Conservation (phyloP, 192 early-diverging fungal species). For the Umbelopsis isabellina region DNA sequence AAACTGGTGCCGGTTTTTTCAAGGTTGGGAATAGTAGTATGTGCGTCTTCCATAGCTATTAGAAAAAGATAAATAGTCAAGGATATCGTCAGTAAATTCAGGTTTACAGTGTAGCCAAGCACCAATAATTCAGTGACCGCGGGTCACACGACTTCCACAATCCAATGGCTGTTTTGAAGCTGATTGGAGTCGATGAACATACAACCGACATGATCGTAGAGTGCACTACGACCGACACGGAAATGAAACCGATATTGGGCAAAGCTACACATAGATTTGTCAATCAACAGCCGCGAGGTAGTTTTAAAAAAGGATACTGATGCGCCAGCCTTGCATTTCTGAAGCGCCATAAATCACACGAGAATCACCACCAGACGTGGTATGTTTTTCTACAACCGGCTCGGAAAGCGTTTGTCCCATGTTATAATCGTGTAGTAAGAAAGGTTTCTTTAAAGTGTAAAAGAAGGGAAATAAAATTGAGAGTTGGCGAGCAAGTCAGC, state of each 20-base stretch:
- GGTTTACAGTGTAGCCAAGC: neutral
- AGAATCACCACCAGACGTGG: slow-evolving; percentile 70
- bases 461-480: neutral
- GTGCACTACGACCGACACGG: too few species aligned
- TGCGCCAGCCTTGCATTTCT: slow-evolving; percentile 98
- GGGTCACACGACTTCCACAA: slow-evolving; percentile 23
- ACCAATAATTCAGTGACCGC: slow-evolving; percentile 14
- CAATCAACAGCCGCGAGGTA: neutral
- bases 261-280: neutral
- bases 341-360: slow-evolving; percentile 84
- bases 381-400: slow-evolving; percentile 90
- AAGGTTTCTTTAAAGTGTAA: neutral
- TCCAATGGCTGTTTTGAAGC: neutral
- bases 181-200: neutral
- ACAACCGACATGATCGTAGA: neutral
- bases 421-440: slow-evolving; percentile 26
- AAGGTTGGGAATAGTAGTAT: slow-evolving; percentile 82
- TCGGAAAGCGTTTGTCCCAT: slow-evolving; percentile 99
- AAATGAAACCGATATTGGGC: neutral
- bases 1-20: slow-evolving; percentile 72
- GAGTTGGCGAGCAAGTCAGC: neutral
- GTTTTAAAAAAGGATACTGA: slow-evolving; percentile 58
- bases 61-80: slow-evolving; percentile 20
- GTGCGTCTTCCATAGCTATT: slow-evolving; percentile 96
- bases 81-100: neutral